These are phyloP conservation scores for Lecanosticta acicola DNA, from an alignment of 2,329 filamentous ascomycete genomes.

Conservation along the genomic window DNA sequence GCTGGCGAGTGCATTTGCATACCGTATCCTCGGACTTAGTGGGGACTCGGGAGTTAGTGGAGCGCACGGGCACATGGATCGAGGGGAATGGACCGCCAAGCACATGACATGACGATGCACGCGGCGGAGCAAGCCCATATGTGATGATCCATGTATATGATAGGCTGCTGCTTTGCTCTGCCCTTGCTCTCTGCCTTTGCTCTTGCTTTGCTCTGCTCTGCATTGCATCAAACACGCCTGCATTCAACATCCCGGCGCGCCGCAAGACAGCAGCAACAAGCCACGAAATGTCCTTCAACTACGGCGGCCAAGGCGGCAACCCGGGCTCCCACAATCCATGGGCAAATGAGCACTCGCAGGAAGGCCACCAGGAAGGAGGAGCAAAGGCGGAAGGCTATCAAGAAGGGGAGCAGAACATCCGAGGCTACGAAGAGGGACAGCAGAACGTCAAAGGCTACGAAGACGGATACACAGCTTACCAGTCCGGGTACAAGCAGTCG, in stretches of 20 bases:
- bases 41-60: no score
- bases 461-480: neutral
- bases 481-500: neutral
- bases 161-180: no score
- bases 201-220: no score
- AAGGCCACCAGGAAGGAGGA: neutral
- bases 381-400: neutral
- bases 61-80: no score
- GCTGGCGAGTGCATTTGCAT: neutral
- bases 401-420: neutral
- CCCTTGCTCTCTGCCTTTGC: no score
- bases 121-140: no score
- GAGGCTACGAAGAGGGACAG: neutral
- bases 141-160: no score
- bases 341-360: no score
- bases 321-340: neutral
- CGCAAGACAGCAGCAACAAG: no score
- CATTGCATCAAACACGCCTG: no score
- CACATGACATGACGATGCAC: no score
- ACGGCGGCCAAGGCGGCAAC: neutral
- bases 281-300: neutral
- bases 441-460: neutral
- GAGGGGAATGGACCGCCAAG: no score
- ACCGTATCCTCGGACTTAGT: neutral
- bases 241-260: constrained; percentile 1